Evolutionary conservation across 129 eudicot genomes (phyloP).

Genomic region (Glebionis coronaria): DNA sequence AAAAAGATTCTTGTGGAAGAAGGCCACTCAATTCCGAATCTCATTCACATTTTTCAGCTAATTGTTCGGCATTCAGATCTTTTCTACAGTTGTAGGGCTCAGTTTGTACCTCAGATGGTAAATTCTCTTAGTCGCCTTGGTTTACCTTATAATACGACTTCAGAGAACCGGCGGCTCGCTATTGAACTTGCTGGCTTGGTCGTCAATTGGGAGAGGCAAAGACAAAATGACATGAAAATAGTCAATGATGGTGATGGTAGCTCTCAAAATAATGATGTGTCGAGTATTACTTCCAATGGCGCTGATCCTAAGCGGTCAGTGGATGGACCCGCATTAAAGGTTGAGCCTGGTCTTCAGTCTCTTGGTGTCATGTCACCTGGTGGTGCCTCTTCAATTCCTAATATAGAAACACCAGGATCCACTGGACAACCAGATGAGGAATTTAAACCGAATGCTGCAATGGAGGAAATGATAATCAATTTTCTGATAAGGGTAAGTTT

Average conservation of each 20-base stretch:
- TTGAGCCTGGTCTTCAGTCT: slow-evolving; percentile 92
- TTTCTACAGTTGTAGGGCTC: slow-evolving; percentile 96
- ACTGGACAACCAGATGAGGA: slow-evolving; percentile 93
- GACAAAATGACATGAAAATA: slow-evolving; percentile 83
- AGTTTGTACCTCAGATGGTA: slow-evolving; percentile 98
- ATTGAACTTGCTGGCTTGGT: slow-evolving; percentile 99
- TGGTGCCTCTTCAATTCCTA: slow-evolving; percentile 84
- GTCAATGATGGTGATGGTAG: slow-evolving; percentile 47
- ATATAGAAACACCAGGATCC: slow-evolving; percentile 87
- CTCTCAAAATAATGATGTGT: slow-evolving; percentile 57
- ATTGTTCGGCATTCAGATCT: slow-evolving; percentile 99
- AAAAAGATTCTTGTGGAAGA: slow-evolving; percentile 97
- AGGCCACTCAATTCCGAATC: slow-evolving; percentile 96
- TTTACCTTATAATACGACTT: slow-evolving; percentile 83
- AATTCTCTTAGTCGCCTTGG: slow-evolving; percentile 98
- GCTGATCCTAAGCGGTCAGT: slow-evolving; percentile 52
- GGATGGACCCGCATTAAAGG: slow-evolving; percentile 73
- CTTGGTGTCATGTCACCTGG: slow-evolving; percentile 95
- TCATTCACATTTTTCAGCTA: slow-evolving; percentile 96
- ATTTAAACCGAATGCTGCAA: slow-evolving; percentile 98
- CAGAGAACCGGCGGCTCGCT: slow-evolving; percentile 97
- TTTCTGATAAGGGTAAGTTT: slow-evolving; percentile 80
- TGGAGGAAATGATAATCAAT: slow-evolving; percentile 99
- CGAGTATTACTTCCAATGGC: slow-evolving; percentile 42
- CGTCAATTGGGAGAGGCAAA: slow-evolving; percentile 95